Conservation (phyloP, 2,329 filamentous ascomycete genomes). For the Colletotrichum agaves region DNA sequence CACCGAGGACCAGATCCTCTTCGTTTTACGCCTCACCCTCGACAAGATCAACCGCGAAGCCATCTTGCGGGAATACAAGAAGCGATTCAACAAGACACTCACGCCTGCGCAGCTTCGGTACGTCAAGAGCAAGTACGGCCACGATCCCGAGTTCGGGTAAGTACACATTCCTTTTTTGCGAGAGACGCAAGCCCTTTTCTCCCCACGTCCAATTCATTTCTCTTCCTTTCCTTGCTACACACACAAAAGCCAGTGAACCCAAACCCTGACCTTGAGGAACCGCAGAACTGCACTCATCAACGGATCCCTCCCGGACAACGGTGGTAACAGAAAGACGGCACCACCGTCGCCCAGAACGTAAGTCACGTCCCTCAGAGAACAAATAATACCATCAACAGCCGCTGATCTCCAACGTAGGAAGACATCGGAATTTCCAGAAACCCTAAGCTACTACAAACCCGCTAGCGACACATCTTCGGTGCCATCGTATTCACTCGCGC, state of each 20-base stretch:
- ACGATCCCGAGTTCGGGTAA: constrained; percentile 52
- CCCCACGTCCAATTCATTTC: not conserved
- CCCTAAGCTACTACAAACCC: no score
- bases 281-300: not conserved
- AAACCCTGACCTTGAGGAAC: not conserved
- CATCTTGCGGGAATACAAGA: constrained; percentile 44
- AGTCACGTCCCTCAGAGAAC: not conserved
- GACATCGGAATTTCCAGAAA: no score
- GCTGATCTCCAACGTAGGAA: not conserved
- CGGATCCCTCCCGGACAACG: not conserved
- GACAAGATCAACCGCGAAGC: constrained; percentile 40
- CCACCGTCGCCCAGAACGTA: not conserved
- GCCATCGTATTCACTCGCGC: not conserved
- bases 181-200: not conserved
- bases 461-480: not conserved
- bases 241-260: not conserved
- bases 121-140: constrained; percentile 54
- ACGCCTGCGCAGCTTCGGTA: constrained; percentile 50
- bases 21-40: constrained; percentile 46
- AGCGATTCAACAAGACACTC: constrained; percentile 44
- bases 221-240: not conserved
- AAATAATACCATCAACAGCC: not conserved
- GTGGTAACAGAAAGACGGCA: constrained; percentile 6
- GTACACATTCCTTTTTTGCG: constrained; percentile 16
- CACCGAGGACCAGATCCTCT: constrained; percentile 48